A percentile compares a stretch with the other conserved stretches of the same genome.
phyloP scores from a whole-genome alignment of 2,329 filamentous ascomycete genomes.

The Fonsecaea nubica region DNA sequence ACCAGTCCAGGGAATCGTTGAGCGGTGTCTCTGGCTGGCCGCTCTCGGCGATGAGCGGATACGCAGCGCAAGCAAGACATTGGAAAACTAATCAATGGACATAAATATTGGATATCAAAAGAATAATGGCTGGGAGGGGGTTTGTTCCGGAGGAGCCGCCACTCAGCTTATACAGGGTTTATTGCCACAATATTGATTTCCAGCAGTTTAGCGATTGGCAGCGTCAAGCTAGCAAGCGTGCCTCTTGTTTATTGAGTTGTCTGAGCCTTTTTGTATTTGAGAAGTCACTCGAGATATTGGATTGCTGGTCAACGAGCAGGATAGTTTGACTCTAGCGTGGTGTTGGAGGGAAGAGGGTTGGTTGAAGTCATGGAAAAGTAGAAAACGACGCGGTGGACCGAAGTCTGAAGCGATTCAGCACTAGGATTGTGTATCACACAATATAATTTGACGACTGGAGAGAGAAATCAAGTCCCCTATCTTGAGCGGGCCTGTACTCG shows the following conservation, averaged over 20 bases:
- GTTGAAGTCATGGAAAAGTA: neutral
- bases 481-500: neutral
- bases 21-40: constrained; percentile 69
- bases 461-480: neutral
- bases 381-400: constrained; percentile 8
- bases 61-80: constrained; percentile 51
- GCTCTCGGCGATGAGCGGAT: constrained; percentile 66
- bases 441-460: constrained; percentile 1
- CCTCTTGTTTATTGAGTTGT: constrained; percentile 1
- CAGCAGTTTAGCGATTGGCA: constrained; percentile 2
- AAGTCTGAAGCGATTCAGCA: constrained; percentile 18
- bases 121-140: neutral
- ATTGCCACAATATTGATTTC: neutral
- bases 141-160: neutral
- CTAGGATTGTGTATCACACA: constrained; percentile 2
- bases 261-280: constrained; percentile 6
- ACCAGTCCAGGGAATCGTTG: constrained; percentile 64
- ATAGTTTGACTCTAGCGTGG: constrained; percentile 3
- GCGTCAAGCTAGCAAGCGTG: constrained; percentile 1
- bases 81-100: constrained; percentile 43
- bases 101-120: constrained; percentile 1
- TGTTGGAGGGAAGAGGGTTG: neutral
- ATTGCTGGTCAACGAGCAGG: constrained; percentile 1
- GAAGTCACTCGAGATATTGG: neutral
- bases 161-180: constrained; percentile 3